Evolutionary conservation across 306 rosid species (phyloP), one percentile per base, ranked within the genome.

Genomic region (Vigna hirtella): DNA sequence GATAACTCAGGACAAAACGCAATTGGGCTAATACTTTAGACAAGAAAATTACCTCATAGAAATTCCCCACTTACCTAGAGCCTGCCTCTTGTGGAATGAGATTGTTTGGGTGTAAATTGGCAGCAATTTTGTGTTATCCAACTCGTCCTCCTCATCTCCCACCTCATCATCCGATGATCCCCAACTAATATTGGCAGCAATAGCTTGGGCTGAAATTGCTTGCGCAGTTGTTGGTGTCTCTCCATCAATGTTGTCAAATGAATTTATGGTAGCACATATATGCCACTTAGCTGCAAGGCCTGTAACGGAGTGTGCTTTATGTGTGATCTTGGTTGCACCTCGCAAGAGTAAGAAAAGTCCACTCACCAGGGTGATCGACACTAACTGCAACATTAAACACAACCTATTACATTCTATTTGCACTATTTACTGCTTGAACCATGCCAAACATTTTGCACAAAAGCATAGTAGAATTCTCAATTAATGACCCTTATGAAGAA

Each of bases 221-320:
- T 64, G 85, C 32, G 70, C 42, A 36, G 51, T 18, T 3, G 66
- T 67, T 9, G 94, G 93, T 7, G 90, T 88, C 83, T 88, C 97
- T 8, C 57, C 77, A 2, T 93, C 97, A 6, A 72, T 18, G 77
- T 82, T 79, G 34, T 95, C 97, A 63, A 88, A 91, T n/a, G 96
- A 82, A 79, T 89, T 85, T 47, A 95, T 81, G 20, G 93, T 90
- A 34, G 98, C 93, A 11, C 90, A 91, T 58, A 83, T 74, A 57
- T 95, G 97, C 99, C 98, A 95, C 83, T 95, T 95, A 32, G 99
- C 87, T 55, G 97, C 93, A 24, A 95, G 90, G 53, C 93, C 86
- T 10, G 98, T 88, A 22, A 85, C 59, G 34, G 98, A 88, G 76
- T 91, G 92, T 34, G 98, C 98, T 78, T 85, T 92, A 82, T 95